Evolutionary conservation across 2,329 filamentous ascomycete genomes (phyloP), one percentile per base, ranked within the genome.

Genomic region (Cercospora berteroae): DNA sequence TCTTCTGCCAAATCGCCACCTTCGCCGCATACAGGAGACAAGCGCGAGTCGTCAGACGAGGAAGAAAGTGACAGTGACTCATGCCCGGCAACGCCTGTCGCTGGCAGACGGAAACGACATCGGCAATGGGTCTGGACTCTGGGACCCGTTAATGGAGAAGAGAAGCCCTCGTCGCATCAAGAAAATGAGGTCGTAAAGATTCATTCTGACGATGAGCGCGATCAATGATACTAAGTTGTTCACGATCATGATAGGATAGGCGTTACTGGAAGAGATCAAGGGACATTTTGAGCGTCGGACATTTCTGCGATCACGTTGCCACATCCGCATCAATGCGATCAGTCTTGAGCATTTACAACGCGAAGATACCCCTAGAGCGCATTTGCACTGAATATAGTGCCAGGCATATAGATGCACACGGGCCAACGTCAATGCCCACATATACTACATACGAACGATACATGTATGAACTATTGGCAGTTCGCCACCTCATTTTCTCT

Each of bases 61-160:
- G 83, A 82, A 69, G 81, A 82, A 29, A 77, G 75, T 66, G 75
- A 78, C n/a, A 39, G 29, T n/a, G 76, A 79, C 55, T 82, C 81
- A 1, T 81, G 79, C 70, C 84, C 84, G 0, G 80, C 83, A 60
- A 87, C 85, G 3, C 85, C 85, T 4, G 80, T 84, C 16, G 83
- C 84, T 20, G 81, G 83, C 16, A 83, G 84, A 25, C 80, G 79
- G 67, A 87, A 87, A 74, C 80, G 83, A 44, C 82, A 82, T 27
- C 76, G 85, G 20, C 82, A 86, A 71, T 88, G 86, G 86, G 79
- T 81, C 57, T 88, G 86, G 86, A 88, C 86, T 1, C 75, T 88
- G 10, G 66, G 31, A 8, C 61, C 64, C 16, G 25, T 68, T 9
- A 16, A 36, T 44, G 25, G 48, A 16, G 48, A 52, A 23, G 33